phyloP scores from a whole-genome alignment of 2,329 filamentous ascomycete species.

The Botrytis medusae region DNA sequence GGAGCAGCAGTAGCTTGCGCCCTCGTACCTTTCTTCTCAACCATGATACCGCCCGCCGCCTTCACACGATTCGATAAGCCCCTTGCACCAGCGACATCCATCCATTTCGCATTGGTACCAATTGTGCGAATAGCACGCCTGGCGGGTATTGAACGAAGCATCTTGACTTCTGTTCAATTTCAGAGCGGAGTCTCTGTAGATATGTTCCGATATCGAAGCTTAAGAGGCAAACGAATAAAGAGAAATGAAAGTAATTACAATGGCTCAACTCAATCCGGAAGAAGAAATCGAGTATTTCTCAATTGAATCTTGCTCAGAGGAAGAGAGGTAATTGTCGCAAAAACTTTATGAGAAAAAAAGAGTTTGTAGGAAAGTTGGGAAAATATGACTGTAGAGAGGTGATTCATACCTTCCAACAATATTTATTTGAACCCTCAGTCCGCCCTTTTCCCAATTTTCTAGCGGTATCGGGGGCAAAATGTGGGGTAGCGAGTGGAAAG shows the following conservation, averaged over 20 bases:
- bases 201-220: background rate
- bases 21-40: slow-evolving; percentile 37
- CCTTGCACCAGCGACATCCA: slow-evolving; percentile 11
- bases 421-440: background rate
- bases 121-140: slow-evolving; percentile 49
- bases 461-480: slow-evolving; percentile 25
- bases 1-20: slow-evolving; percentile 49
- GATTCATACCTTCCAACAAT: slow-evolving; percentile 6
- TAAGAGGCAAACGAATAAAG: background rate
- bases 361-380: background rate
- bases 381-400: slow-evolving; percentile 7
- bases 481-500: slow-evolving; percentile 16
- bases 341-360: background rate
- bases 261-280: slow-evolving; percentile 18
- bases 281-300: slow-evolving; percentile 13
- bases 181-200: background rate
- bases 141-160: slow-evolving; percentile 52
- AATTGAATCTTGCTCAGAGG: slow-evolving; percentile 14
- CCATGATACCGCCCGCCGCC: slow-evolving; percentile 41
- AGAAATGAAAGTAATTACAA: slow-evolving; percentile 9
- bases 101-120: slow-evolving; percentile 34
- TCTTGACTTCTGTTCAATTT: slow-evolving; percentile 31
- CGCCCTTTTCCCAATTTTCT: slow-evolving; percentile 12
- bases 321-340: slow-evolving; percentile 1
- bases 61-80: slow-evolving; percentile 40